phyloP scores from a whole-genome alignment of 768 basidiomycete species.

The Calocera cornea region DNA sequence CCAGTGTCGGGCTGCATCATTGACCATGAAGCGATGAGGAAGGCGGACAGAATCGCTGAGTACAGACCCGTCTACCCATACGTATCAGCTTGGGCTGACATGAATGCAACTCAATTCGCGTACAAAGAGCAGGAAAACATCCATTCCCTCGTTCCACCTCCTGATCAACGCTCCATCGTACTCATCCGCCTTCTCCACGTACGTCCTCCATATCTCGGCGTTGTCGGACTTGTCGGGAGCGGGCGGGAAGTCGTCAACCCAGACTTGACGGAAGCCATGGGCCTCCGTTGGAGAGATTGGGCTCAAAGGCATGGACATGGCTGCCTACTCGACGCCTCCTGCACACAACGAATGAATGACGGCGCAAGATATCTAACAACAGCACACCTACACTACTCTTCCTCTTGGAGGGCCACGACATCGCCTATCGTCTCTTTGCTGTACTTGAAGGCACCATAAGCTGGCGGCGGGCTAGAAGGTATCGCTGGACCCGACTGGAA shows the following conservation, averaged over 20 bases:
- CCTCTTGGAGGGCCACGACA: too few relatives aligned
- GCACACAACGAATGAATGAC: too few relatives aligned
- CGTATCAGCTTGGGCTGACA: neutral
- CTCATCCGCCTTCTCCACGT: slow-evolving; percentile 9
- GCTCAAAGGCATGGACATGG: neutral
- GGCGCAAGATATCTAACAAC: too few relatives aligned
- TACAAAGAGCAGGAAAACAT: slow-evolving; percentile 10
- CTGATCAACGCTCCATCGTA: slow-evolving; percentile 6
- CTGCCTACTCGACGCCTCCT: neutral
- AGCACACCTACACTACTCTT: too few relatives aligned
- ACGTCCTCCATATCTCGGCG: slow-evolving; percentile 11
- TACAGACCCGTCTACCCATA: slow-evolving; percentile 23
- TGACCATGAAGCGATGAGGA: slow-evolving; percentile 20
- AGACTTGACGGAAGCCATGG: neutral
- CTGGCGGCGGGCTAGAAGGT: too few relatives aligned
- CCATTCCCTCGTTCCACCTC: slow-evolving; percentile 8
- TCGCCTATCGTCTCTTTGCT: too few relatives aligned
- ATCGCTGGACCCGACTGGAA: too few relatives aligned
- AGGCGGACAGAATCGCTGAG: slow-evolving; percentile 21
- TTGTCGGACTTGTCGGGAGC: slow-evolving; percentile 3
- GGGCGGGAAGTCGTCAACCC: neutral
- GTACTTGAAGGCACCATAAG: too few relatives aligned
- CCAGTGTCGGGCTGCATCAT: slow-evolving; percentile 16
- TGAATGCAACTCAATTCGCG: neutral
- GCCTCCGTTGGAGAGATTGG: neutral